A percentile compares a stretch with the other conserved stretches of the same genome.
Evolutionary conservation across 164 flowering plant genomes (phyloP).

Genomic region (Santalum album): DNA sequence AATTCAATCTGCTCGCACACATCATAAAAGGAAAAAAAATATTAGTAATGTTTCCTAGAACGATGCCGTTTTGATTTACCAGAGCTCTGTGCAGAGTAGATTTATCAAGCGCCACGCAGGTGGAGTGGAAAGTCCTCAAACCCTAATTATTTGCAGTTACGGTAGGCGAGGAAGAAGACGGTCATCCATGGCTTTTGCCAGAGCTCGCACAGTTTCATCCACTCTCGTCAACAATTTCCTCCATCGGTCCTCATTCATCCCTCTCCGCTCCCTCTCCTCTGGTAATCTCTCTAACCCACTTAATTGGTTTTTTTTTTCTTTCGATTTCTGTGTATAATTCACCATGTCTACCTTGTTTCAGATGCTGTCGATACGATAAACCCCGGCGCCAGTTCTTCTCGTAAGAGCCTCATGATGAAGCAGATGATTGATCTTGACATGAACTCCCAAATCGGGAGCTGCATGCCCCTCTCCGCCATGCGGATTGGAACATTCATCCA

Average conservation of each 20-base stretch:
- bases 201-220: constrained; percentile 15
- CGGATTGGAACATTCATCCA: constrained; percentile 50
- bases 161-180: too few species aligned
- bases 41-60: too few species aligned
- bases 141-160: too few species aligned
- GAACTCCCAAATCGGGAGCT: constrained; percentile 42
- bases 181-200: constrained; percentile 9
- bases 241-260: background rate
- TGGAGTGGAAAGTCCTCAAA: too few species aligned
- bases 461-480: constrained; percentile 46
- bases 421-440: constrained; percentile 14
- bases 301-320: too few species aligned
- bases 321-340: too few species aligned
- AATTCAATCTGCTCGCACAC: too few species aligned
- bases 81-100: too few species aligned
- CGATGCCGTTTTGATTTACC: too few species aligned
- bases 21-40: too few species aligned
- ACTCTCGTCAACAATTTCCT: constrained; percentile 2
- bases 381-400: background rate
- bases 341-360: background rate
- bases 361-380: constrained; percentile 1
- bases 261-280: background rate
- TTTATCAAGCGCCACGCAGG: too few species aligned
- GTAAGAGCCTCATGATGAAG: constrained; percentile 16
- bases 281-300: background rate